phyloP scores from a whole-genome alignment of 2,329 filamentous ascomycete species.

The Trichophyton verrucosum region DNA sequence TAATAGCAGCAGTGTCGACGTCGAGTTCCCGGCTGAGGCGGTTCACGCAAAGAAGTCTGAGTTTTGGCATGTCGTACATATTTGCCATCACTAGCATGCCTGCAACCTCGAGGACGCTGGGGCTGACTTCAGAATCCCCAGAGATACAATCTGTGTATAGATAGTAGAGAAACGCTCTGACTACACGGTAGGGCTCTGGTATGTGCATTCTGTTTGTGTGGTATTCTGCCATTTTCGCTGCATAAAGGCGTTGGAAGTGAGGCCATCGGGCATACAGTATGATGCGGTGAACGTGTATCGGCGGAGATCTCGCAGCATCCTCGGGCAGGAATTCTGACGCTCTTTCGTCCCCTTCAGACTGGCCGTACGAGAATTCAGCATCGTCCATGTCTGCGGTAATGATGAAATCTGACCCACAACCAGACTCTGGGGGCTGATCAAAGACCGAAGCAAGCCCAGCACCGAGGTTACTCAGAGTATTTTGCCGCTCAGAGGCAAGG shows the following conservation, averaged over 20 bases:
- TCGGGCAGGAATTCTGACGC: conserved; percentile 23
- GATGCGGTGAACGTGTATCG: conserved; percentile 89
- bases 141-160: conserved; percentile 88
- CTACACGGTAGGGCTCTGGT: conserved; percentile 85
- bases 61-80: conserved; percentile 90
- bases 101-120: conserved; percentile 67
- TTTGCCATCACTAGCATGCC: conserved; percentile 95
- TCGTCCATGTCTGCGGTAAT: conserved; percentile 79
- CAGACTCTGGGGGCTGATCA: conserved; percentile 69
- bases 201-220: conserved; percentile 97
- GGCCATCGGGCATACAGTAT: conserved; percentile 94
- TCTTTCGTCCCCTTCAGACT: conserved; percentile 41
- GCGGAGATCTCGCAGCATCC: conserved; percentile 51
- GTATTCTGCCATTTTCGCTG: conserved; percentile 91
- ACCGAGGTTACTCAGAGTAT: conserved; percentile 54
- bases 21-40: conserved; percentile 82
- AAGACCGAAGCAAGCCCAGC: conserved; percentile 78
- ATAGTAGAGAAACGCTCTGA: conserved; percentile 90
- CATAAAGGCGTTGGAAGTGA: conserved; percentile 85
- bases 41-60: conserved; percentile 83
- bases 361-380: conserved; percentile 47
- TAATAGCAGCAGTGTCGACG: conserved; percentile 84
- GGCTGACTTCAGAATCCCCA: conserved; percentile 46
- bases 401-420: conserved; percentile 79
- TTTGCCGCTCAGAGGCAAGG: conserved; percentile 43